Evolutionary conservation across 2,329 filamentous ascomycete species (phyloP).

Genomic region (Ceratocystis colombiana): DNA sequence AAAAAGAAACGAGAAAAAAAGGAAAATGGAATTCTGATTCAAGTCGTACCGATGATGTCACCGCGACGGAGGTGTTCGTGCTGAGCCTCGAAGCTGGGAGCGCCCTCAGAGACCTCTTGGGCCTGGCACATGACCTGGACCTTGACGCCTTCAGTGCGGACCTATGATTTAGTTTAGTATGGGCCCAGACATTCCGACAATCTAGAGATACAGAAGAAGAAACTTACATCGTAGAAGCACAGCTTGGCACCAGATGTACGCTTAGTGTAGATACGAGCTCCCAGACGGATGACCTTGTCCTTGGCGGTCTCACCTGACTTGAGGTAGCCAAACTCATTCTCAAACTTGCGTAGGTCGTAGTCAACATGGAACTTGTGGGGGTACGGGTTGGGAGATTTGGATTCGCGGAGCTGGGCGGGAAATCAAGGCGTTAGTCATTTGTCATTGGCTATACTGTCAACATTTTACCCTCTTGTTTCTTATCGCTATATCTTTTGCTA

Average conservation of each 20-base stretch:
- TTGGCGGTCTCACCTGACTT: constrained; percentile 78
- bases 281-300: constrained; percentile 65
- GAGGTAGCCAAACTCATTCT: constrained; percentile 65
- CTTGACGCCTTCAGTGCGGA: constrained; percentile 54
- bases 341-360: constrained; percentile 71
- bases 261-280: constrained; percentile 82
- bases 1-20: not conserved
- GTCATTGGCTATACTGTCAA: not conserved
- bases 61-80: constrained; percentile 82
- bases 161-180: constrained; percentile 15
- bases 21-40: not conserved
- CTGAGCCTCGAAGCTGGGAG: constrained; percentile 67
- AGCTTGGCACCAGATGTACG: constrained; percentile 73
- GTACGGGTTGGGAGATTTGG: constrained; percentile 71
- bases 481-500: not conserved
- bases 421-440: not conserved
- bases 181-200: not conserved
- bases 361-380: constrained; percentile 86
- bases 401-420: constrained; percentile 46
- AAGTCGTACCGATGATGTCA: constrained; percentile 64
- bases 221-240: constrained; percentile 66
- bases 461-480: not conserved
- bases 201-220: not conserved
- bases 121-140: constrained; percentile 89
- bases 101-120: constrained; percentile 59